Percentiles rank a stretch among this genome's conserved stretches.
phyloP scores from a whole-genome alignment of 495 filamentous ascomycete species.

The Opeltia flavorubescens region DNA sequence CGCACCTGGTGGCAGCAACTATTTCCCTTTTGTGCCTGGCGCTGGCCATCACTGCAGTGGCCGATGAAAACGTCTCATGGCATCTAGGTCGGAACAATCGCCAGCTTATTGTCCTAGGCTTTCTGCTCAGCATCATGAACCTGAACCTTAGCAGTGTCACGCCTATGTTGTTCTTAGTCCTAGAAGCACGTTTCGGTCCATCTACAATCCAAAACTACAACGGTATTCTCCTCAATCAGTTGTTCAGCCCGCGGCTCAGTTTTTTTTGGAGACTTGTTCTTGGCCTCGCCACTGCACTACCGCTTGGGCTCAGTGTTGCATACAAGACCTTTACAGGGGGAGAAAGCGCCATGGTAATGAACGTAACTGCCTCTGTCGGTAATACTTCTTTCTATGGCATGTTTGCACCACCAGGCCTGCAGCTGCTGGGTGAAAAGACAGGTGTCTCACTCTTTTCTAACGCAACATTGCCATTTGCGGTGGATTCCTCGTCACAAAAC shows the following conservation, averaged over 20 bases:
- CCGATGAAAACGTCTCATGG: constrained; percentile 9
- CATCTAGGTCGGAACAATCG: constrained; percentile 2
- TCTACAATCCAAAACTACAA: constrained; percentile 12
- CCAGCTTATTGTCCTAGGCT: constrained; percentile 10
- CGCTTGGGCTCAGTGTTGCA: constrained; percentile 8
- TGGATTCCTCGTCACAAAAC: neutral
- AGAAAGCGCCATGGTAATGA: neutral
- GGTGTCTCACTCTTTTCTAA: constrained; percentile 11
- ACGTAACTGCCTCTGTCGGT: neutral
- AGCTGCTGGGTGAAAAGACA: constrained; percentile 3
- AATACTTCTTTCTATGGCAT: constrained; percentile 7
- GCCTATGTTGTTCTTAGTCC: constrained; percentile 3
- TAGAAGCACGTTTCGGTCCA: constrained; percentile 8
- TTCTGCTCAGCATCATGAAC: constrained; percentile 13
- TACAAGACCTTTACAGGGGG: constrained; percentile 11
- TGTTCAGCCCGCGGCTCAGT: neutral
- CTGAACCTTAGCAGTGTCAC: constrained; percentile 1
- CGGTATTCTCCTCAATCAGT: constrained; percentile 8
- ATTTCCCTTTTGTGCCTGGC: constrained; percentile 5
- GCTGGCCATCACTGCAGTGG: constrained; percentile 5
- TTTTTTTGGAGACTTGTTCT: constrained; percentile 3
- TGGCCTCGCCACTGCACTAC: neutral
- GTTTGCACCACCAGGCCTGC: constrained; percentile 7
- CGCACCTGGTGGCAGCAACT: neutral
- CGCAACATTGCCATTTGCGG: constrained; percentile 7